Conservation (phyloP, 148 eudicot genomes). For the Silene uniflora region DNA sequence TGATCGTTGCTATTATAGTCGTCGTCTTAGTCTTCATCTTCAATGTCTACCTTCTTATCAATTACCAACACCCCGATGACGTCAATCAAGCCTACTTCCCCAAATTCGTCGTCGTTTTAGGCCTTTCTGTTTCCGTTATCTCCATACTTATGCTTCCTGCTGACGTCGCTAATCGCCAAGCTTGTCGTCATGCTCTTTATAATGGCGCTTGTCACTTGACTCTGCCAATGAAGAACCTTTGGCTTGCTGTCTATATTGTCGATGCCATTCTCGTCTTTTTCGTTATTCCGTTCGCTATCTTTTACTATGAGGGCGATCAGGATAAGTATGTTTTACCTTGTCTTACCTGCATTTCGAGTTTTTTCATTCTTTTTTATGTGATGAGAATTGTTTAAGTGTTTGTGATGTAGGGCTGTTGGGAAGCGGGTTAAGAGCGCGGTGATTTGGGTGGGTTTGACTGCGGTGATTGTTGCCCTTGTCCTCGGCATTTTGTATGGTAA, state of each 20-base stretch:
- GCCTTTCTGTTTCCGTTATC: conserved; percentile 81
- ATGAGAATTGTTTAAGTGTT: neutral
- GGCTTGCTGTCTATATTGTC: conserved; percentile 78
- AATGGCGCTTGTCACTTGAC: conserved; percentile 87
- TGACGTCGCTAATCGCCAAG: conserved; percentile 94
- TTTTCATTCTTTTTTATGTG: neutral
- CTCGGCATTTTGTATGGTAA: conserved; percentile 93
- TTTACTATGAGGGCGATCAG: conserved; percentile 96
- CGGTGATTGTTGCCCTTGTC: conserved; percentile 66
- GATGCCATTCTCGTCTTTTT: conserved; percentile 92
- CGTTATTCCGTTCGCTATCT: conserved; percentile 91
- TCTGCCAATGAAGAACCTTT: conserved; percentile 88
- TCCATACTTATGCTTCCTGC: conserved; percentile 97
- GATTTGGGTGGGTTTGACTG: conserved; percentile 71
- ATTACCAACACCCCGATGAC: conserved; percentile 96
- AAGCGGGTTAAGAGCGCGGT: conserved; percentile 75
- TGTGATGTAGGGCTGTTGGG: conserved; percentile 52
- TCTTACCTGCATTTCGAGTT: neutral
- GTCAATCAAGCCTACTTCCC: conserved; percentile 95
- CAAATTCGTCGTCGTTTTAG: conserved; percentile 92
- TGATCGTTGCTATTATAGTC: conserved; percentile 77
- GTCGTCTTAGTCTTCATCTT: conserved; percentile 68
- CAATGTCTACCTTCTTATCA: conserved; percentile 83
- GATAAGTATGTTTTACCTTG: conserved; percentile 54
- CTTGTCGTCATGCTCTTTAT: too few species aligned